These are phyloP conservation scores for Trichoderma sp. DNA, from an alignment of 2,329 filamentous ascomycete genomes.

Conservation along the genomic window DNA sequence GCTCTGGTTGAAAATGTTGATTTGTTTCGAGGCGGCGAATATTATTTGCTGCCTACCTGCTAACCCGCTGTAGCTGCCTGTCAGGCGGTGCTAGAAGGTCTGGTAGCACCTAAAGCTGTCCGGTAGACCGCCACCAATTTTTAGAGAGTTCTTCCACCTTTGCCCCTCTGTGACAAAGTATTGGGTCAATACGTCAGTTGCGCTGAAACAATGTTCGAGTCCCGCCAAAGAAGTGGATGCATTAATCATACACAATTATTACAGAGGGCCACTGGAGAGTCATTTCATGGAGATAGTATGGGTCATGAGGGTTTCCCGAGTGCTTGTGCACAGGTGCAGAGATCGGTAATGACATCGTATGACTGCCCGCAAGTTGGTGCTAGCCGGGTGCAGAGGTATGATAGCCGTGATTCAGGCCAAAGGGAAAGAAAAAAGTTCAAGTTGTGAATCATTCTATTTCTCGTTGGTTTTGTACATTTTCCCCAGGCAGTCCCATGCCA, in stretches of 20 bases:
- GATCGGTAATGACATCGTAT: not conserved
- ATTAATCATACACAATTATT: not conserved
- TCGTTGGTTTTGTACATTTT: constrained; percentile 38
- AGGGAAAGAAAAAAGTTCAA: constrained; percentile 23
- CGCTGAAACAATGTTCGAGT: not conserved
- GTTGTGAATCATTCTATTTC: constrained; percentile 33
- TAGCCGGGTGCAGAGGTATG: not conserved
- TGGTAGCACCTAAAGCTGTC: not conserved
- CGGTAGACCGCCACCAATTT: not conserved
- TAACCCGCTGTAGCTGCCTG: not conserved
- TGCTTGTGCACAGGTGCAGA: not conserved
- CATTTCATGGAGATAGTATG: not conserved
- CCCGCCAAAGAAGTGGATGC: not conserved
- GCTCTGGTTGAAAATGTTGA: not conserved
- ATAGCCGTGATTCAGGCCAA: not conserved
- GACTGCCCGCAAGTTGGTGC: not conserved
- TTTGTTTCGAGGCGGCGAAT: not conserved
- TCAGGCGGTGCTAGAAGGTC: not conserved
- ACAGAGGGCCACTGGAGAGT: not conserved
- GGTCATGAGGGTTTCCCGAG: not conserved
- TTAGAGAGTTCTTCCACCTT: not conserved
- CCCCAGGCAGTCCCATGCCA: constrained; percentile 29
- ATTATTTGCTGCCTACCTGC: not conserved
- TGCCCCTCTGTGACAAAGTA: not conserved
- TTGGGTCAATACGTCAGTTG: not conserved